Conservation (phyloP, 805 yeast genomes). For the Starmera pachycereana region DNA sequence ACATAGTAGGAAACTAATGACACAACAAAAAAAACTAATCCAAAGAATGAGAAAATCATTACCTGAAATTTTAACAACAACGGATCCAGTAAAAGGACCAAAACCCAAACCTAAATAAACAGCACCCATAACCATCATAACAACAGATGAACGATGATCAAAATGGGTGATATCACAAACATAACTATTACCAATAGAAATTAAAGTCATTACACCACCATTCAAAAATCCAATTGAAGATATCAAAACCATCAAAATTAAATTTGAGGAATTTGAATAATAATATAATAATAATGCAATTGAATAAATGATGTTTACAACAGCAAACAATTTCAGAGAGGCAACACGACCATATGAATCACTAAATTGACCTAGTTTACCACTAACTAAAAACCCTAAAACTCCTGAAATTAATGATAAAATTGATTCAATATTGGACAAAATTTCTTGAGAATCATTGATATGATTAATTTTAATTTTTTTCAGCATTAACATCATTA, state of each 20-base stretch:
- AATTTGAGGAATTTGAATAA: conserved; percentile 1
- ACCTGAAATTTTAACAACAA: conserved; percentile 6
- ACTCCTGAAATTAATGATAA: conserved; percentile 12
- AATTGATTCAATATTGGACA: conserved; percentile 10
- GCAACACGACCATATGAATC: conserved; percentile 14
- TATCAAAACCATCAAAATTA: conserved; percentile 3
- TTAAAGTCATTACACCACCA: conserved; percentile 17
- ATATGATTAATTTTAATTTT: conserved; percentile 3
- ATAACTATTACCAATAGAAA: conserved; percentile 16
- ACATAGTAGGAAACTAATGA: conserved; percentile 2
- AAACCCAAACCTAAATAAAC: conserved; percentile 13
- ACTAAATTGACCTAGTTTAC: conserved; percentile 15
- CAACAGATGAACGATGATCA: conserved; percentile 9
- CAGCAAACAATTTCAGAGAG: conserved; percentile 11
- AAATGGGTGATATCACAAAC: conserved; percentile 11
- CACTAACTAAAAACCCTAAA: conserved; percentile 12
- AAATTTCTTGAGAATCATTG: conserved; percentile 7
- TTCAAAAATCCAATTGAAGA: conserved; percentile 9
- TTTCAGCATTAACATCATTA: conserved; percentile 10
- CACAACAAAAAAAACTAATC: conserved; percentile 4
- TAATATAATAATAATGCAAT: conserved; percentile 8
- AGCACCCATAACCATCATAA: conserved; percentile 14
- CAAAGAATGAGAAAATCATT: conserved; percentile 3
- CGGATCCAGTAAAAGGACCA: conserved; percentile 16
- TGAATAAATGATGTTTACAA: conserved; percentile 8